Conservation (phyloP, 768 basidiomycete genomes). For the Leccinum aurantiacum region DNA sequence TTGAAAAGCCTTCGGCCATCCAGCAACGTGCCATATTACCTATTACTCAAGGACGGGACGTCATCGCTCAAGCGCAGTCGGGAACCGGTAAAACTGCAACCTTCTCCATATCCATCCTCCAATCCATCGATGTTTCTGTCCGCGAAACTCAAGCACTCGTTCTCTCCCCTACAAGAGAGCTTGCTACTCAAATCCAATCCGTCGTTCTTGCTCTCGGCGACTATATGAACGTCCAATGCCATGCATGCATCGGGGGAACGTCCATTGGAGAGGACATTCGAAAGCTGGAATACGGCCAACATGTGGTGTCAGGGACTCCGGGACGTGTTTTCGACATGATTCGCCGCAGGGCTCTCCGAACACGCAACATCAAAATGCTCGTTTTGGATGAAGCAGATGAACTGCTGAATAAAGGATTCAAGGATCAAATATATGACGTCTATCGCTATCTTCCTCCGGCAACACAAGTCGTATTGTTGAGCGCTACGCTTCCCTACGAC, state of each 20-base stretch:
- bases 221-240: conserved; percentile 99
- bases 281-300: conserved; percentile 96
- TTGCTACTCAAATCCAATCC: conserved; percentile 98
- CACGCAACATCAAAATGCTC: conserved; percentile 97
- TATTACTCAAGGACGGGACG: conserved; percentile 93
- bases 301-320: conserved; percentile 96
- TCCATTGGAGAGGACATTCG: conserved; percentile 97
- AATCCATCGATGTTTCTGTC: conserved; percentile 93
- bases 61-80: conserved; percentile 98
- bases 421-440: conserved; percentile 98
- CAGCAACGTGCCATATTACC: conserved; percentile 98
- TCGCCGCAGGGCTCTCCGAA: conserved; percentile 86
- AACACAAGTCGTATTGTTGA: conserved; percentile 95
- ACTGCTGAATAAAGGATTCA: conserved; percentile 96
- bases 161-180: conserved; percentile 96
- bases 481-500: conserved; percentile 94
- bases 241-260: conserved; percentile 97
- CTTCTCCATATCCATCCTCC: conserved; percentile 96
- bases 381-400: conserved; percentile 96
- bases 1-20: conserved; percentile 98
- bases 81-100: conserved; percentile 99
- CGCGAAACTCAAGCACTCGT: conserved; percentile 96
- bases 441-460: conserved; percentile 97
- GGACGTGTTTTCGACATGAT: conserved; percentile 99
- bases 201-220: conserved; percentile 95